phyloP scores from a whole-genome alignment of 2,329 filamentous ascomycete species.

The Pseudocercospora eumusae region DNA sequence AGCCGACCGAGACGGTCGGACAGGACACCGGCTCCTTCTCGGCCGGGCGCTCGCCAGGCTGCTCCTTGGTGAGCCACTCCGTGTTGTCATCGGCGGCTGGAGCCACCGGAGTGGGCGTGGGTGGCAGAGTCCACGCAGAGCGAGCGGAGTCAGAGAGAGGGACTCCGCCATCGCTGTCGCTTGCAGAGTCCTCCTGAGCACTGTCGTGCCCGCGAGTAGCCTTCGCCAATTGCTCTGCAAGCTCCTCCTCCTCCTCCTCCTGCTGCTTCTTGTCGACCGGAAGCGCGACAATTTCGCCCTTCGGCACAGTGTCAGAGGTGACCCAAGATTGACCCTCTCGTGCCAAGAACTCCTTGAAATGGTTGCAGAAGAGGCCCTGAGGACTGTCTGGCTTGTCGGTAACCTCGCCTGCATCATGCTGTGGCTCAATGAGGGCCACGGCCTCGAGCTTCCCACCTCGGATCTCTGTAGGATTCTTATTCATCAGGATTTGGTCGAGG shows the following conservation, averaged over 20 bases:
- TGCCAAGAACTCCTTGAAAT: slow-evolving; percentile 23
- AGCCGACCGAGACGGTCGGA: slow-evolving; percentile 25
- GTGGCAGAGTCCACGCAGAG: neutral
- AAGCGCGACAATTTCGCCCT: slow-evolving; percentile 16
- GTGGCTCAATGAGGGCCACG: slow-evolving; percentile 30
- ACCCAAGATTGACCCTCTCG: slow-evolving; percentile 26
- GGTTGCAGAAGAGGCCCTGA: slow-evolving; percentile 10
- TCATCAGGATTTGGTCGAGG: slow-evolving; percentile 23
- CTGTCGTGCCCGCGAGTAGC: neutral
- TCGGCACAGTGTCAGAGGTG: slow-evolving; percentile 18
- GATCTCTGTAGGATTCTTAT: slow-evolving; percentile 3
- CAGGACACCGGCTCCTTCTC: slow-evolving; percentile 16
- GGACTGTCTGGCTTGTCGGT: slow-evolving; percentile 7
- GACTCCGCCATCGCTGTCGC: neutral
- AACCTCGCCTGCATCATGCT: slow-evolving; percentile 15
- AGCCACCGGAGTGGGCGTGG: neutral
- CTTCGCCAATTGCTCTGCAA: neutral
- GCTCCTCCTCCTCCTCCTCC: neutral
- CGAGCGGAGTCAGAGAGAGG: neutral
- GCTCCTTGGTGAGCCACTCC: slow-evolving; percentile 5
- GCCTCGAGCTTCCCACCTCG: slow-evolving; percentile 18
- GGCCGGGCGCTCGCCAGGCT: neutral
- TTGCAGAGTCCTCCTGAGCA: neutral
- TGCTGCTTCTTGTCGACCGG: slow-evolving; percentile 13
- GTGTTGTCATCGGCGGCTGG: neutral